Evolutionary conservation across 164 flowering plant genomes (phyloP).

Genomic region (Magnolia kwangsiensis): DNA sequence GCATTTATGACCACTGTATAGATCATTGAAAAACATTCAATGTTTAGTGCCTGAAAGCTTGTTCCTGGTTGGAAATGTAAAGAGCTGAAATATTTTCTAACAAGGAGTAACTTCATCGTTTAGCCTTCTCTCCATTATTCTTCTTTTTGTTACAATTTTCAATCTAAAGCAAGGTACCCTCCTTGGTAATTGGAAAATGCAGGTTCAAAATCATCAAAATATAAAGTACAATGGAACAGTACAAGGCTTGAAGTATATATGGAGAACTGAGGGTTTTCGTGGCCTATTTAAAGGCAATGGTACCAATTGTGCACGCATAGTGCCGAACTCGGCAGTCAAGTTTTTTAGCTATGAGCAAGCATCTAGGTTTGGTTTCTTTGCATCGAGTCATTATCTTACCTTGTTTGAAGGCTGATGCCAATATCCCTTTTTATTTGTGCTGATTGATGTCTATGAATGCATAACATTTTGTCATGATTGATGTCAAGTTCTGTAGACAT

Average conservation of each 20-base stretch:
- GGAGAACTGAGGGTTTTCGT: conserved; percentile 88
- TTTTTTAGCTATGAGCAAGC: conserved; percentile 98
- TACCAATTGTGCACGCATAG: conserved; percentile 94
- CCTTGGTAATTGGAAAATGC: conserved; percentile 14
- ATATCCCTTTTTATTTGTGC: not conserved
- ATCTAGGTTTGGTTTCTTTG: conserved; percentile 51
- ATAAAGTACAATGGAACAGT: conserved; percentile 91
- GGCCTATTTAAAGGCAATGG: conserved; percentile 97
- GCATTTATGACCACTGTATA: not conserved
- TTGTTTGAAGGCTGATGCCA: not conserved
- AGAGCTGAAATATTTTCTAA: not conserved
- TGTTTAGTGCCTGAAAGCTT: not conserved
- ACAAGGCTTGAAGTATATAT: conserved; percentile 90
- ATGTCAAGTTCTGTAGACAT: too few species aligned
- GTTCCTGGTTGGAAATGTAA: not conserved
- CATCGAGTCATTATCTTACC: not conserved
- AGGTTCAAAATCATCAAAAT: conserved; percentile 93
- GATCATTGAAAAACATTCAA: not conserved
- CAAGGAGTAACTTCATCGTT: not conserved
- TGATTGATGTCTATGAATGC: too few species aligned
- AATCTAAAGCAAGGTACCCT: not conserved
- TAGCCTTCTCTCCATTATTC: not conserved
- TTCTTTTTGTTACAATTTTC: not conserved
- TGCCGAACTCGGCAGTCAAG: conserved; percentile 95
- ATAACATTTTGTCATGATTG: too few species aligned